Evolutionary conservation across 306 rosid genomes (phyloP).

Genomic region (Vachellia pachyceras): DNA sequence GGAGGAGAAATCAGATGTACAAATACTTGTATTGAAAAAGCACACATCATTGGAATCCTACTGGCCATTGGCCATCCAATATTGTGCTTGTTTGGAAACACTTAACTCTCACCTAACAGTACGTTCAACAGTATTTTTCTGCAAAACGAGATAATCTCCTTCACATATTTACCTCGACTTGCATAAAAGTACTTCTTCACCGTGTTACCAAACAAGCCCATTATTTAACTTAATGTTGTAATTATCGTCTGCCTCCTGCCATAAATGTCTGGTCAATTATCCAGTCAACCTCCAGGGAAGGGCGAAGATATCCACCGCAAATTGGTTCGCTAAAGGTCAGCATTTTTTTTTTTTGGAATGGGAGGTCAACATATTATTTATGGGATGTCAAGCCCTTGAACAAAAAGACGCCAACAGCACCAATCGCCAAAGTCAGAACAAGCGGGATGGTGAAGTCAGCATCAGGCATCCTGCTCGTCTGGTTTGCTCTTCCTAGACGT

Average conservation of each 20-base stretch:
- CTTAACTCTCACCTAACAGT: too few species aligned
- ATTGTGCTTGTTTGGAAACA: too few species aligned
- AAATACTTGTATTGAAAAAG: not conserved
- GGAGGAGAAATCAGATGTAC: not conserved
- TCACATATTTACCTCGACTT: too few species aligned
- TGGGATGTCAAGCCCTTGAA: conserved; percentile 62
- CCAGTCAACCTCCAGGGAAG: not conserved
- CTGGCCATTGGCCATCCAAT: not conserved
- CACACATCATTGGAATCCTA: not conserved
- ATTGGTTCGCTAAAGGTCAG: too few species aligned
- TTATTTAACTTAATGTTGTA: conserved; percentile 1
- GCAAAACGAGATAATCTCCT: too few species aligned
- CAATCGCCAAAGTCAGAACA: conserved; percentile 70
- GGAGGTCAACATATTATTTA: conserved; percentile 46
- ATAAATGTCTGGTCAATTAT: not conserved
- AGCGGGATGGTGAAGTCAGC: conserved; percentile 59
- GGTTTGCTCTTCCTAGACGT: conserved; percentile 57
- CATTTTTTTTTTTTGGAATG: too few species aligned
- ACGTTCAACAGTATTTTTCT: too few species aligned
- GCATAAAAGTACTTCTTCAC: too few species aligned
- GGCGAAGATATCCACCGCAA: not conserved
- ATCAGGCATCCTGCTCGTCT: conserved; percentile 49
- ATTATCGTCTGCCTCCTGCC: conserved; percentile 4
- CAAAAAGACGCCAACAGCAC: conserved; percentile 67
- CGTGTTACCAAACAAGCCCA: too few species aligned